These are phyloP conservation scores for Peronosclerospora sorghi DNA, from an alignment of 352 stramenopile species.

Conservation along the genomic window DNA sequence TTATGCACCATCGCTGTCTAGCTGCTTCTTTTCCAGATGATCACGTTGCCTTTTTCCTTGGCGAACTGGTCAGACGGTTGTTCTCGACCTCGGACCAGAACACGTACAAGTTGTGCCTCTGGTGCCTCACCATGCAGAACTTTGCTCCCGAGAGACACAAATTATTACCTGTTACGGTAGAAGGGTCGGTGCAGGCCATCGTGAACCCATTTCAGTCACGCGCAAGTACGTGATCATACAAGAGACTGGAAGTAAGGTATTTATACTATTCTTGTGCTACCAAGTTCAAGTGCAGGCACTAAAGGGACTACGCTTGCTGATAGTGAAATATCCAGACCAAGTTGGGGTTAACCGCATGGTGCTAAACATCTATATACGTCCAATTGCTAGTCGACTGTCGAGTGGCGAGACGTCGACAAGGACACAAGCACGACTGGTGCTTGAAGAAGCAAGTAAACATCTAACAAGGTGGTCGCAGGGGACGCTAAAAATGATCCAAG, in stretches of 20 bases:
- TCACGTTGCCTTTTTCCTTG: slow-evolving; percentile 32
- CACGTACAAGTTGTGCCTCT: slow-evolving; percentile 64
- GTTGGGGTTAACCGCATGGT: slow-evolving; percentile 16
- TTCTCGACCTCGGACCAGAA: slow-evolving; percentile 40
- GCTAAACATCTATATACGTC: slow-evolving; percentile 37
- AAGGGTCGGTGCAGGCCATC: slow-evolving; percentile 52
- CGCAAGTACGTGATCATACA: slow-evolving; percentile 26
- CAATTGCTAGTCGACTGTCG: slow-evolving; percentile 37
- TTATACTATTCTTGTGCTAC: slow-evolving; percentile 4
- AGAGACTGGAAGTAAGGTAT: background rate
- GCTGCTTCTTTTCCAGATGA: slow-evolving; percentile 25
- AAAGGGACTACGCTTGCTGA: slow-evolving; percentile 40
- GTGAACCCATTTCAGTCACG: slow-evolving; percentile 66
- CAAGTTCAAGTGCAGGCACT: slow-evolving; percentile 51
- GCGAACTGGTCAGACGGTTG: slow-evolving; percentile 34
- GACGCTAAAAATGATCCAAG: slow-evolving; percentile 21
- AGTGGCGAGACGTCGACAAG: slow-evolving; percentile 41
- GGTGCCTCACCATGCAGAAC: slow-evolving; percentile 54
- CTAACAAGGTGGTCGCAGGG: slow-evolving; percentile 22
- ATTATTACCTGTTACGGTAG: slow-evolving; percentile 39
- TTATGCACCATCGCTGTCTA: slow-evolving; percentile 45
- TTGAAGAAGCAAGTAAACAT: slow-evolving; percentile 35
- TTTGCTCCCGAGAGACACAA: slow-evolving; percentile 32
- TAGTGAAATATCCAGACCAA: slow-evolving; percentile 39
- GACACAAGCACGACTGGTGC: slow-evolving; percentile 30